These are phyloP conservation scores for Colletotrichum godetiae DNA, from an alignment of 2,329 filamentous ascomycete genomes.

Conservation along the genomic window DNA sequence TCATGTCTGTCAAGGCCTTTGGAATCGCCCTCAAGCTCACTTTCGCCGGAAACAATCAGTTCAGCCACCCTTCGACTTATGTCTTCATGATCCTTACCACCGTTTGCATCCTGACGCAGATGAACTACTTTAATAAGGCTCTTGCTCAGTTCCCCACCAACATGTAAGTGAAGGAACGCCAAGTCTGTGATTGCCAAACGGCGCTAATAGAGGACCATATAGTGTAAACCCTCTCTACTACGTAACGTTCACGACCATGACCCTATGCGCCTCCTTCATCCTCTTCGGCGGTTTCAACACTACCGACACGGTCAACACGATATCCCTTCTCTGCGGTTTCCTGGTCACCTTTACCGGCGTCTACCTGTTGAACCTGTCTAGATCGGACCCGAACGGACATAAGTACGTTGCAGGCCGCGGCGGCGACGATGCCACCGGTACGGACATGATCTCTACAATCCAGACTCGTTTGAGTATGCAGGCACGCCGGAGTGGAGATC, in stretches of 20 bases:
- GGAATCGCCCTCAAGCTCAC: constrained; percentile 98
- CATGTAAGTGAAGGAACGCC: constrained; percentile 73
- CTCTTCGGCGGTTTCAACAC: constrained; percentile 98
- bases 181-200: not conserved
- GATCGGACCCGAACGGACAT: constrained; percentile 86
- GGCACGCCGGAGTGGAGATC: constrained; percentile 77
- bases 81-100: constrained; percentile 94
- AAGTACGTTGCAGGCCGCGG: constrained; percentile 70
- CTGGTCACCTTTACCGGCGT: constrained; percentile 95
- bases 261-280: constrained; percentile 93
- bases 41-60: constrained; percentile 93
- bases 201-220: constrained; percentile 21
- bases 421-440: constrained; percentile 83
- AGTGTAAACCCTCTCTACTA: constrained; percentile 98
- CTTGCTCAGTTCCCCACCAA: constrained; percentile 96
- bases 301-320: constrained; percentile 88
- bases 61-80: constrained; percentile 93
- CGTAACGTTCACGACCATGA: constrained; percentile 96
- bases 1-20: constrained; percentile 99
- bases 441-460: constrained; percentile 88
- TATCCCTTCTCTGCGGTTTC: constrained; percentile 93
- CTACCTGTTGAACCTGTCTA: constrained; percentile 95
- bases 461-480: constrained; percentile 97
- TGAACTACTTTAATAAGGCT: constrained; percentile 99
- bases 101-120: constrained; percentile 97